Percentiles rank a stretch among this genome's conserved stretches.
Conservation (phyloP, 148 eudicot genomes). For the Fallopia convolvulus region DNA sequence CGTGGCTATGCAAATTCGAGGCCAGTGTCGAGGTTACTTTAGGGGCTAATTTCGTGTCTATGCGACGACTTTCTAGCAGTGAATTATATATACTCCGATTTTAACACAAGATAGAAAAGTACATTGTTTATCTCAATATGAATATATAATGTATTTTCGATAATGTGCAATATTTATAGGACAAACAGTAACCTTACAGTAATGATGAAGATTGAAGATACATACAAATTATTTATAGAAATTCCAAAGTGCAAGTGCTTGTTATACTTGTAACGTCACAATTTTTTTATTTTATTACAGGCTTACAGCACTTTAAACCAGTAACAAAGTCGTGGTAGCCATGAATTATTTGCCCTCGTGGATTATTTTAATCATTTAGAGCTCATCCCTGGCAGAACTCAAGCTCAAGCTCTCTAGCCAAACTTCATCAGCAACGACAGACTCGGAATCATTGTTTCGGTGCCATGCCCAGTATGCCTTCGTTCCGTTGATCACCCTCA, state of each 20-base stretch:
- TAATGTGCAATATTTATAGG: too few relatives aligned
- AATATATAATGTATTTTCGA: too few relatives aligned
- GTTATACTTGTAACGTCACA: too few relatives aligned
- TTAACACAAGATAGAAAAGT: too few relatives aligned
- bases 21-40: neutral
- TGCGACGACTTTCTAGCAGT: neutral
- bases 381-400: neutral
- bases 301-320: too few relatives aligned
- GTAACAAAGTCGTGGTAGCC: neutral
- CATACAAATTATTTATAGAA: too few relatives aligned
- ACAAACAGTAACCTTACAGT: too few relatives aligned
- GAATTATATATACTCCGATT: too few relatives aligned
- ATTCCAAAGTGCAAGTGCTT: too few relatives aligned
- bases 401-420: neutral
- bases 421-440: neutral
- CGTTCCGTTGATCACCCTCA: neutral
- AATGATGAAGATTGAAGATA: too few relatives aligned
- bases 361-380: neutral
- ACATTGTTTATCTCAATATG: too few relatives aligned
- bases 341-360: neutral
- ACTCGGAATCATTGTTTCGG: neutral
- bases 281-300: too few relatives aligned
- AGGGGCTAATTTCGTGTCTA: neutral
- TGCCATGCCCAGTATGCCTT: conserved; percentile 7
- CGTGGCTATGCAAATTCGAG: neutral